Evolutionary conservation across 148 eudicot species (phyloP), one percentile per base, ranked within the genome.

Genomic region (Oxyria digyna): DNA sequence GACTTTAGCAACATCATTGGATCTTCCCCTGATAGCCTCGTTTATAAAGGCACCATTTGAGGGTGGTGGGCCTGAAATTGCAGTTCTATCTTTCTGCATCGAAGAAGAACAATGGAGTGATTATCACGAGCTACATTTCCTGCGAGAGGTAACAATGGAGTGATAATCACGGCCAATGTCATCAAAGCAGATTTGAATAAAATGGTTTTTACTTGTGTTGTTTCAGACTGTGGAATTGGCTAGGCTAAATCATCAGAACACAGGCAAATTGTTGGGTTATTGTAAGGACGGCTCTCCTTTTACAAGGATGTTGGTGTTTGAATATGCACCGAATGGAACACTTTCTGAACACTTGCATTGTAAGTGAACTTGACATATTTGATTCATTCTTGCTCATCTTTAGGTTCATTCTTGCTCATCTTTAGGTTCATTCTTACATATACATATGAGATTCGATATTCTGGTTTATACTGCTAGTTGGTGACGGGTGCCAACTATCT

Each of bases 1-100:
- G 99, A 95, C 78, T 95, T 95, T 72, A 95, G 99, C 77, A 95
- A 95, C 74, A 87, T 95, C 37, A 91, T 95, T 29, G 99, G 97
- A 45, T 87, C 97, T 40, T 95, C 96, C 42, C 78, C 86, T 4
- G 97, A 95, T 64, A 91, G 97, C 75, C 52, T 81, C 42, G 87
- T 95, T 52, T 95, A 95, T 77, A 95, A 95, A 80, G 99, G 99
- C 67, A 95, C 40, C 55, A 69, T 87, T 73, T 91, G 88, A 73
- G n/a, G n/a, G n/a, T n/a, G 96, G 85, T 62, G 99, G 96, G 68
- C 84, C 97, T 24, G 99, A 95, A 78, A 88, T 95, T 63, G 99
- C 99, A 48, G 99, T 95, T 3, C 84, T 95, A 77, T 88, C 96
- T 57, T 84, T 91, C 74, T 88, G 97, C 81, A 78, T 87, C 73